These are phyloP conservation scores for Corrigiola litoralis DNA, from an alignment of 179 eudicot species.

Conservation along the genomic window DNA sequence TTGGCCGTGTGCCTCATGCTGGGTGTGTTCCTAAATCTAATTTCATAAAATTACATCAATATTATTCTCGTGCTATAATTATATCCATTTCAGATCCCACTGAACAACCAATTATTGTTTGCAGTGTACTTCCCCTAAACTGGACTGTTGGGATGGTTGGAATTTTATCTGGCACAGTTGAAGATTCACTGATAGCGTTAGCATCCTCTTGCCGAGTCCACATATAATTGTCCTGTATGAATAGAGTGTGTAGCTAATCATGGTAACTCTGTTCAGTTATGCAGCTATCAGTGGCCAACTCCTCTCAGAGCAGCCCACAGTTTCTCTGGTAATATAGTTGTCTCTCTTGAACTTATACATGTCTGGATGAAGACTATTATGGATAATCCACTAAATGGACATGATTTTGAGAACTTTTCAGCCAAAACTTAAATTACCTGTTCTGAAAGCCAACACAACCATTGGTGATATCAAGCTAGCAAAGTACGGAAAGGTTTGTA, in stretches of 20 bases:
- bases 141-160: constrained; percentile 99
- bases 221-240: neutral
- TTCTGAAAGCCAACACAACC: constrained; percentile 43
- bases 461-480: constrained; percentile 56
- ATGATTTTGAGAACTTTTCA: constrained; percentile 22
- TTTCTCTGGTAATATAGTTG: constrained; percentile 18
- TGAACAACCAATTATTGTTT: neutral
- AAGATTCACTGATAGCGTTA: constrained; percentile 80
- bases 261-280: constrained; percentile 49
- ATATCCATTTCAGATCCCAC: neutral
- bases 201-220: constrained; percentile 13
- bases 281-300: constrained; percentile 71
- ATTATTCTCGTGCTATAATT: neutral
- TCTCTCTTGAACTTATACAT: neutral
- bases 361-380: neutral
- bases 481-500: constrained; percentile 68
- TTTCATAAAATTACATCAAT: neutral
- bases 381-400: constrained; percentile 11
- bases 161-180: constrained; percentile 77
- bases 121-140: constrained; percentile 88
- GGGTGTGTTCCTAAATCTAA: constrained; percentile 42
- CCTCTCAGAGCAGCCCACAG: constrained; percentile 24
- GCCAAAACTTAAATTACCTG: constrained; percentile 59
- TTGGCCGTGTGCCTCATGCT: constrained; percentile 70
- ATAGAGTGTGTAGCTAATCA: neutral